Base-by-base conservation (phyloP, 2,329 filamentous ascomycete species). In the Fusarium pseudonygamai region DNA sequence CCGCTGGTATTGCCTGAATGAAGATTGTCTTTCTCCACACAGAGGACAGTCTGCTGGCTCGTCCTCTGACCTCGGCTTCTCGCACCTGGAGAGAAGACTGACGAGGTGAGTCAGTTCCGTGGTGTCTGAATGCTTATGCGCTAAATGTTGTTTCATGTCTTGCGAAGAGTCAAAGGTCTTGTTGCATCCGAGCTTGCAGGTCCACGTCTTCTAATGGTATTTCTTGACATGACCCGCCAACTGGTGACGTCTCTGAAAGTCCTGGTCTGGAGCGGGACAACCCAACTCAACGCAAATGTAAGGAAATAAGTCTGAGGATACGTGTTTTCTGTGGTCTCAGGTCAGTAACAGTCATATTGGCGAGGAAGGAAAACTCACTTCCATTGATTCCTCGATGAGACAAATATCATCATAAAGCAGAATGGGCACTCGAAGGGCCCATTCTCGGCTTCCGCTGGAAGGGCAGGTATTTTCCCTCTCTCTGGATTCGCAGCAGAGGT, bases 401-500 rank as follows among this genome's bases (percentile, higher is more conserved):
- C 6, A 0, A 22, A 28, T 0, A 72, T 10, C 16, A 72, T 65
- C 49, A 50, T 34, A 4, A 37, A 60, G 0, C 68, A 72, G 1
- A 72, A 72, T 0, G 69, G 68, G 15, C 69, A 72, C 2, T 72
- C 55, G 14, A 72, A 72, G 0, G 64, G 43, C 0, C 64, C 68
- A 8, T 53, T 20, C 2, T 18, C 4, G 0, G 58, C 55, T 24
- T 30, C 36, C 1, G 1, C 10, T 6, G 64, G 64, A 0, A 71
- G 34, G 1, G 30, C 14, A 0, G 47, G 49, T 0, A 60, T 13
- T 6, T 22, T 22, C 4, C n/a, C 36, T 1, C 32, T 34, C 1
- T 37, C 52, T 2, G 3, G 1, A 13, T 30, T 13, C 3, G 32
- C 6, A 6, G 8, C 14, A 2, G 69, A 64, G 4, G 55, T 40